Evolutionary conservation across 2,329 filamentous ascomycete species (phyloP), one percentile per base, ranked within the genome.

Genomic region (Colletotrichum sp.): DNA sequence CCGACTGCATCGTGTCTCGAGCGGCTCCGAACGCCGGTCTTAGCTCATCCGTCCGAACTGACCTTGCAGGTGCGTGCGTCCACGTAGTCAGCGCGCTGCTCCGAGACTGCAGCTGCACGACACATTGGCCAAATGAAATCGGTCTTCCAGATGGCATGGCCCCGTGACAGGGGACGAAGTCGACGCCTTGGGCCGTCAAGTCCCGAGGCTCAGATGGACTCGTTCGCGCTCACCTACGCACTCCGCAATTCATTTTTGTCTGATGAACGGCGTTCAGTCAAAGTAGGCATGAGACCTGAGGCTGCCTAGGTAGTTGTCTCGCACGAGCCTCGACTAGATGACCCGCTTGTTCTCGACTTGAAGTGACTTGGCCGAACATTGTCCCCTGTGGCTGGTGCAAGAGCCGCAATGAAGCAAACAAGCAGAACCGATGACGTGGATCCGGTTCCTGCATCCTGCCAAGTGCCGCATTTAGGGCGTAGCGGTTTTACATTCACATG

Each of bases 91-190:
- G 63, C 44, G 12, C 13, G 57, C 21, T 73, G 30, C 39, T 55
- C n/a, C 72, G 73, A 76, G 73, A 76, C 70, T 64, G 64, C 73
- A 73, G 64, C 63, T 76, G 73, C 70, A 76, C 57, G 21, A 64
- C 16, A 74, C 26, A 9, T 15, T 57, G 28, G 71, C 57, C 65
- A 73, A 16, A 39, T 16, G 15, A 63, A n/a, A 16, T 64, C 24
- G n/a, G 28, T 62, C 24, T 49, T 55, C 59, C 68, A 21, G 44
- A 18, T 59, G 68, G n/a, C 21, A 36, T 71, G 32, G 32, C 59
- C 10, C 21, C 36, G 52, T 15, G 16, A 44, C 21, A 32, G 59
- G 30, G 36, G 62, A n/a, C 12, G 15, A 26, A 39, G 24, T 24
- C 13, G 8, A 16, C 28, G 30, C 2, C 18, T 26, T 36, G 55